Evolutionary conservation across 306 rosid genomes (phyloP).

Genomic region (Rosa persica): DNA sequence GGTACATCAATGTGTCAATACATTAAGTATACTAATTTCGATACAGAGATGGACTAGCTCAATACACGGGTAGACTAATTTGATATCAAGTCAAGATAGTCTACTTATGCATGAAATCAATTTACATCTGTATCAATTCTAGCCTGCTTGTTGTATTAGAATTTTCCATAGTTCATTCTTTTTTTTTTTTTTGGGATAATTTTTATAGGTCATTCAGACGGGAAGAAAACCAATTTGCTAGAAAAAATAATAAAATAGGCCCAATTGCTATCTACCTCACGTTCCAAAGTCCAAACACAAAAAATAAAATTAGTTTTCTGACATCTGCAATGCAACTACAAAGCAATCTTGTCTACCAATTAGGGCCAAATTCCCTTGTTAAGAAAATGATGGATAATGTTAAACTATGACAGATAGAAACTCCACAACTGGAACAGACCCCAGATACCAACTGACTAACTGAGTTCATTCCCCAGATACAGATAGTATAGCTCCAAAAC

Average conservation of each 20-base stretch:
- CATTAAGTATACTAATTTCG: too few species aligned
- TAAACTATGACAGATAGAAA: conserved; percentile 8
- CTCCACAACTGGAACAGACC: conserved; percentile 7
- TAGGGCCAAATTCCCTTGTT: not conserved
- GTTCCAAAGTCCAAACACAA: not conserved
- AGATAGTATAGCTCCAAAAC: not conserved
- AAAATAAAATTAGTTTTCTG: not conserved
- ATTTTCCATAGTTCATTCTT: too few species aligned
- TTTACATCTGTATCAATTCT: too few species aligned
- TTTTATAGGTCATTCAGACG: not conserved
- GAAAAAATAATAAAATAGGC: not conserved
- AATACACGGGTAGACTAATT: too few species aligned
- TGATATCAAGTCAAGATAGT: too few species aligned
- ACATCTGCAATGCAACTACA: not conserved
- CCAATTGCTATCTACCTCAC: not conserved
- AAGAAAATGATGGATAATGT: not conserved
- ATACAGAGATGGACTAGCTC: too few species aligned
- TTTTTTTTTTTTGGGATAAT: too few species aligned
- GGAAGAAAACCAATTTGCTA: not conserved
- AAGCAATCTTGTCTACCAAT: not conserved
- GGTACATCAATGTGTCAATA: too few species aligned
- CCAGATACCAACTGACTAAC: conserved; percentile 2
- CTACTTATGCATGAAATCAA: too few species aligned
- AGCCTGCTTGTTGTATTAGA: too few species aligned
- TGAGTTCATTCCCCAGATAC: not conserved